Base-by-base conservation (phyloP, 202 grass and related monocot species). In the Bolboschoenoplectus hybrid region DNA sequence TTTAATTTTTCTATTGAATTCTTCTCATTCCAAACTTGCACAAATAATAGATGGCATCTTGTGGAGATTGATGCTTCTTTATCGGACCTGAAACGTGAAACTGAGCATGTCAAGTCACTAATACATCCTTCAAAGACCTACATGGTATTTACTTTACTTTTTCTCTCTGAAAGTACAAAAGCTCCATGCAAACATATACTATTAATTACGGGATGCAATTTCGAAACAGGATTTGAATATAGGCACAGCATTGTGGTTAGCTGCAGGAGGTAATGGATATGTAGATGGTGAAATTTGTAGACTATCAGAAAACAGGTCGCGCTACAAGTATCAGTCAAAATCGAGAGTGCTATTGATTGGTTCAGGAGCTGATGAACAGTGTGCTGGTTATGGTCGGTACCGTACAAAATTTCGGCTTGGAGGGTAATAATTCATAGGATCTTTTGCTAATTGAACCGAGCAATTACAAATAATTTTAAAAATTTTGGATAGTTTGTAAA, bases 361-460 rank as follows among this genome's bases (percentile, higher is more conserved):
- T 87, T 98, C 96, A 86, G 96, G 91, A 56, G 93, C 96, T 82
- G 96, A 98, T 52, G 96, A 98, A 77, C 93, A 98, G 69, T 98
- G 93, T 88, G 96, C 93, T 81, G 91, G 96, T 26, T 98, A 98
- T 93, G 96, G 91, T 51, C 92, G 93, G 84, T 91, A 98, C 82
- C 86, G 90, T 64, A 92, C 96, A 49, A 98, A 95, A 81, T 95
- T 89, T 87, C 91, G 96, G 82, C 78, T 95, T 85, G 93, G 90
- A 87, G 91, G 96, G 96, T 98, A 95, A 70, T 67, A 51, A 80
- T 56, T 64, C 26, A 39, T 77, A 35, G 34, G 26, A 78, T 13
- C 35, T 78, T 57, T 58, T 40, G 34, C 51, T n/a, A 39, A 57
- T 32, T 12, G 0, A 39, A 58, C 74, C 11, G 57, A 74, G 40